These are phyloP conservation scores for Fusarium nisikadoi DNA, from an alignment of 2,329 filamentous ascomycete genomes.

Conservation along the genomic window DNA sequence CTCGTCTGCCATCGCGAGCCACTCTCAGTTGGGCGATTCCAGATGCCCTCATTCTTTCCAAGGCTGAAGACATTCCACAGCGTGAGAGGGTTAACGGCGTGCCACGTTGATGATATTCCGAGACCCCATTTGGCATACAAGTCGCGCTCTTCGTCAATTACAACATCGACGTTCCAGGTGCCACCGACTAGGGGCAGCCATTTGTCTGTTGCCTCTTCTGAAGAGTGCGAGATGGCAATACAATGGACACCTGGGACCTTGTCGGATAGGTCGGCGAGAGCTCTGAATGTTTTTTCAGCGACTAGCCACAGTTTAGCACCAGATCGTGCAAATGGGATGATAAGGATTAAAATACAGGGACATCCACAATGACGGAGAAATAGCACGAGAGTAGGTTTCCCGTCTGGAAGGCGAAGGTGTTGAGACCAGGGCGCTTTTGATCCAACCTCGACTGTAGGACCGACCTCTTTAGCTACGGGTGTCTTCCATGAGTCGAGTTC, in stretches of 20 bases:
- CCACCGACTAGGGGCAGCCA: constrained; percentile 68
- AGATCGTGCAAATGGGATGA: not conserved
- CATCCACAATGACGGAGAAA: constrained; percentile 81
- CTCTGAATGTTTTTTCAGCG: constrained; percentile 73
- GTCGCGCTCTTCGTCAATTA: constrained; percentile 69
- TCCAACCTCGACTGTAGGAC: constrained; percentile 62
- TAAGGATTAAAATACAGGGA: constrained; percentile 63
- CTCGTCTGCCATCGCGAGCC: constrained; percentile 75
- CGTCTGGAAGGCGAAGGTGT: constrained; percentile 62
- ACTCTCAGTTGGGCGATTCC: constrained; percentile 72
- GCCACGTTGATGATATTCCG: constrained; percentile 68
- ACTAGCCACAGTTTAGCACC: constrained; percentile 55
- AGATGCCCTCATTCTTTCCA: constrained; percentile 71
- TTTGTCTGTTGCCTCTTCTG: constrained; percentile 61
- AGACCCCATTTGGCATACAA: constrained; percentile 75
- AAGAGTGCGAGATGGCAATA: constrained; percentile 72
- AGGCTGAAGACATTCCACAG: constrained; percentile 68
- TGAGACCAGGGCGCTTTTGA: constrained; percentile 64
- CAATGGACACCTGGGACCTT: constrained; percentile 62
- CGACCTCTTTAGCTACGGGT: constrained; percentile 55
- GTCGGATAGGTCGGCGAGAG: constrained; percentile 63
- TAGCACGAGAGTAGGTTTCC: constrained; percentile 69
- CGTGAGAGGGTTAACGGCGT: constrained; percentile 69
- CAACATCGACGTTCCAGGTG: constrained; percentile 65
- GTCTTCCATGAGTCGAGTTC: constrained; percentile 56